Evolutionary conservation across 1,139 yeast species (phyloP), one percentile per base, ranked within the genome.

Genomic region (Sugiyamaella pinicola): DNA sequence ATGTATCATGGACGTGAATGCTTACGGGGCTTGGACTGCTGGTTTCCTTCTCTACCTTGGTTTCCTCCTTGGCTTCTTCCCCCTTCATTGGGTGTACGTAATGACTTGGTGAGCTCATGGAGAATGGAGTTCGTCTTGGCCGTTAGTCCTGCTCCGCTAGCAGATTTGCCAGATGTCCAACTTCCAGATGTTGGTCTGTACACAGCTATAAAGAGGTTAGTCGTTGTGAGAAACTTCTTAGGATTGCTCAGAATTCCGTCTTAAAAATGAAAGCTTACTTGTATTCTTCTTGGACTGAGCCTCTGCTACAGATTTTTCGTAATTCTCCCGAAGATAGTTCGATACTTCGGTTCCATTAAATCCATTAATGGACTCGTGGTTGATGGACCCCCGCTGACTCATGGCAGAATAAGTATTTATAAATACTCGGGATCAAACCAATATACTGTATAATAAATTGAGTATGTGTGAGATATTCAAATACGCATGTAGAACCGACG

Each of bases 331-430:
- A 34, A 66, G 55, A 44, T 51, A 61, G n/a, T 57, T 60, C 45
- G 59, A 59, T 31, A 64, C 69, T 38, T 61, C 67, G 15, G 44
- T 38, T 29, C 59, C 47, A 54, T 66, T 66, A 60, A 60, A 66
- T 37, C 57, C 62, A 41, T 63, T 56, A 17, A 64, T 61, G 17
- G 68, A 59, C n/a, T 52, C 53, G 44, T 58, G 59, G 29, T 12
- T 47, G 33, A 10, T 28, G 12, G 49, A 24, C 35, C 34, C 33
- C 26, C 38, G 35, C n/a, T 46, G 51, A 31, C 46, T 39, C 51
- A 39, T 47, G 46, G 34, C 22, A 31, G 9, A 19, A 12, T 18
- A 24, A 17, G 21, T 24, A 5, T 3, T 26, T 26, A 26, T 26
- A n/a, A 26, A 26, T 5, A 5, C 9, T 6, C 31, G 31, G 3